These are phyloP conservation scores for Chernovozyma sophiae-reginae DNA, from an alignment of 1,139 yeast genomes.

Conservation along the genomic window DNA sequence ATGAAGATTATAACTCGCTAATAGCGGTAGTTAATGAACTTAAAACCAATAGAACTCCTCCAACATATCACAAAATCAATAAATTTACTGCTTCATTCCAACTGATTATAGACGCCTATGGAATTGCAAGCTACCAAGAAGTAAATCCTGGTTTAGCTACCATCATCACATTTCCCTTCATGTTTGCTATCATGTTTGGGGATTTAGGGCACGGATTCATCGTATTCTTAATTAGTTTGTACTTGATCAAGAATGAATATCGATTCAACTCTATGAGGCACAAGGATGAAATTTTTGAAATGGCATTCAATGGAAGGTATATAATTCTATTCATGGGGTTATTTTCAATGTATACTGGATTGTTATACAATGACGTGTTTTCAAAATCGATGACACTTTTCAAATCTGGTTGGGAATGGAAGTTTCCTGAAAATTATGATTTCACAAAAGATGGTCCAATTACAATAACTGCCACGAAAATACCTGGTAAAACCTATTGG, in stretches of 20 bases:
- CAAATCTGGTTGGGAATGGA: slow-evolving; percentile 86
- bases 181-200: slow-evolving; percentile 99
- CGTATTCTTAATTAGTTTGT: slow-evolving; percentile 65
- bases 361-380: slow-evolving; percentile 88
- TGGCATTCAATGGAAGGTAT: slow-evolving; percentile 93
- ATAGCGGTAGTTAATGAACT: slow-evolving; percentile 71
- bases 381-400: slow-evolving; percentile 87
- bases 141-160: slow-evolving; percentile 96
- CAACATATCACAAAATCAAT: slow-evolving; percentile 88
- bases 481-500: slow-evolving; percentile 59
- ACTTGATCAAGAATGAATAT: slow-evolving; percentile 66
- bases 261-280: slow-evolving; percentile 59
- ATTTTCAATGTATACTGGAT: slow-evolving; percentile 91
- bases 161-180: slow-evolving; percentile 91
- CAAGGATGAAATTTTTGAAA: slow-evolving; percentile 91
- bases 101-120: slow-evolving; percentile 90
- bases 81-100: slow-evolving; percentile 93
- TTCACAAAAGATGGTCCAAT: slow-evolving; percentile 47
- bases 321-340: slow-evolving; percentile 86
- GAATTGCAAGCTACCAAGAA: slow-evolving; percentile 90
- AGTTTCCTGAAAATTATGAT: slow-evolving; percentile 59
- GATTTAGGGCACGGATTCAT: slow-evolving; percentile 95
- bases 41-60: slow-evolving; percentile 81
- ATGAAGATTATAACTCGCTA: slow-evolving; percentile 26
- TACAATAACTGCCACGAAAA: slow-evolving; percentile 55